Evolutionary conservation across 208 protist genomes (phyloP).

Genomic region (Novymonas esmeraldas): DNA sequence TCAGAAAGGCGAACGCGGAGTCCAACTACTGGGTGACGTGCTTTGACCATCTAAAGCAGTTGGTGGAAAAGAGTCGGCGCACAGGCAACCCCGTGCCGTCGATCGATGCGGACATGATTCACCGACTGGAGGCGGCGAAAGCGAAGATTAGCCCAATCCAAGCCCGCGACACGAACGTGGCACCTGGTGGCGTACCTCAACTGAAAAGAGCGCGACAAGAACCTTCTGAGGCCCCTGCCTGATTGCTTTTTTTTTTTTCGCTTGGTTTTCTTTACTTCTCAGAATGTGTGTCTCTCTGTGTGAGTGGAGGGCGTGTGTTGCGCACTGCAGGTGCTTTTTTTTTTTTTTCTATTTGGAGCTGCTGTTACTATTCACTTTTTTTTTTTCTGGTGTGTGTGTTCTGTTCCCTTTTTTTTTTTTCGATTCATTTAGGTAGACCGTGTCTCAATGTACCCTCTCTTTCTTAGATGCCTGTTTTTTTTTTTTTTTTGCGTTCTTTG

Average conservation of each 20-base stretch:
- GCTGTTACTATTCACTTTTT: slow-evolving; percentile 1
- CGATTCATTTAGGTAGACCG: too few relatives aligned
- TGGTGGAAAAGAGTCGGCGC: slow-evolving; percentile 45
- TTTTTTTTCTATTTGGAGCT: neutral
- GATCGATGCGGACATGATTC: slow-evolving; percentile 50
- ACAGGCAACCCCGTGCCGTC: slow-evolving; percentile 38
- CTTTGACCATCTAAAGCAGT: slow-evolving; percentile 77
- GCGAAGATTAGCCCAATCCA: slow-evolving; percentile 29
- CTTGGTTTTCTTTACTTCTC: neutral
- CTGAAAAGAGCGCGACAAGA: slow-evolving; percentile 35
- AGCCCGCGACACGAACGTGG: slow-evolving; percentile 23
- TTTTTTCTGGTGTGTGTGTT: slow-evolving; percentile 13
- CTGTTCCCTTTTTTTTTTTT: slow-evolving; percentile 4
- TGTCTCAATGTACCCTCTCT: too few relatives aligned
- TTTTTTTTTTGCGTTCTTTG: too few relatives aligned
- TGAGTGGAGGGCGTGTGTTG: too few relatives aligned
- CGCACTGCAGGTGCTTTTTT: neutral
- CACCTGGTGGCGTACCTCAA: slow-evolving; percentile 2
- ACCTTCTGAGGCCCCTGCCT: neutral
- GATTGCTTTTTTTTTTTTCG: slow-evolving; percentile 11
- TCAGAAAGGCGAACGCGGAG: slow-evolving; percentile 71
- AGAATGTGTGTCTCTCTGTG: too few relatives aligned
- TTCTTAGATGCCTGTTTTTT: slow-evolving; percentile 12
- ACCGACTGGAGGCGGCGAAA: slow-evolving; percentile 55
- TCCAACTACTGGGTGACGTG: slow-evolving; percentile 74